These are phyloP conservation scores for Tuber indicum DNA, from an alignment of 495 filamentous ascomycete species.

Conservation along the genomic window DNA sequence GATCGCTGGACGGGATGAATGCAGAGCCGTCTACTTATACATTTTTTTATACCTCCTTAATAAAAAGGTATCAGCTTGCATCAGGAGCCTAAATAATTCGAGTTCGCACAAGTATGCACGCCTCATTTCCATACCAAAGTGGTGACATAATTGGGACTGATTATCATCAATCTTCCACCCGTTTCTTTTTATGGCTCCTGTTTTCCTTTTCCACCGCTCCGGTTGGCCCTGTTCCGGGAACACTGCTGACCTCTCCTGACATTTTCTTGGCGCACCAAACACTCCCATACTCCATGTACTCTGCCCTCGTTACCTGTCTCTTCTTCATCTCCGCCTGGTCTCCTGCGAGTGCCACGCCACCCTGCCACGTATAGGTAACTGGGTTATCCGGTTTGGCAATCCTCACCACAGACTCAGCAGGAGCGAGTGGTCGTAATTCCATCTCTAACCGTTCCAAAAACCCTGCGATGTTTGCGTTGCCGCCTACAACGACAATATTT, in stretches of 20 bases:
- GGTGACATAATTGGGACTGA: not conserved
- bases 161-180: conserved; percentile 26
- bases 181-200: conserved; percentile 38
- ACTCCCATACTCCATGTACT: conserved; percentile 83
- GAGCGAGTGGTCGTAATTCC: conserved; percentile 67
- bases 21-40: not conserved
- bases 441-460: conserved; percentile 76
- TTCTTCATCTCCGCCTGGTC: conserved; percentile 57
- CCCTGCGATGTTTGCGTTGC: conserved; percentile 70
- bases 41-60: not conserved
- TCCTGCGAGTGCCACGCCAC: conserved; percentile 67
- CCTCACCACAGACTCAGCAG: conserved; percentile 68
- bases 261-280: conserved; percentile 73
- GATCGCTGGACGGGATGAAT: not conserved
- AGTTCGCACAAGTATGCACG: not conserved
- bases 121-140: not conserved
- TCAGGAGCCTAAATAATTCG: not conserved
- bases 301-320: conserved; percentile 69
- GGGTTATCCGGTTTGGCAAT: conserved; percentile 67
- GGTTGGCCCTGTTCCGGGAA: conserved; percentile 12
- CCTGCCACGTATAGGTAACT: conserved; percentile 74
- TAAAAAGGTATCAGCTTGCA: not conserved
- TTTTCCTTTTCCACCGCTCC: conserved; percentile 27
- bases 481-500: conserved; percentile 84
- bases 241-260: conserved; percentile 42